Evolutionary conservation across 2,329 filamentous ascomycete genomes (phyloP).

Genomic region (Cryphonectria carpinicola): DNA sequence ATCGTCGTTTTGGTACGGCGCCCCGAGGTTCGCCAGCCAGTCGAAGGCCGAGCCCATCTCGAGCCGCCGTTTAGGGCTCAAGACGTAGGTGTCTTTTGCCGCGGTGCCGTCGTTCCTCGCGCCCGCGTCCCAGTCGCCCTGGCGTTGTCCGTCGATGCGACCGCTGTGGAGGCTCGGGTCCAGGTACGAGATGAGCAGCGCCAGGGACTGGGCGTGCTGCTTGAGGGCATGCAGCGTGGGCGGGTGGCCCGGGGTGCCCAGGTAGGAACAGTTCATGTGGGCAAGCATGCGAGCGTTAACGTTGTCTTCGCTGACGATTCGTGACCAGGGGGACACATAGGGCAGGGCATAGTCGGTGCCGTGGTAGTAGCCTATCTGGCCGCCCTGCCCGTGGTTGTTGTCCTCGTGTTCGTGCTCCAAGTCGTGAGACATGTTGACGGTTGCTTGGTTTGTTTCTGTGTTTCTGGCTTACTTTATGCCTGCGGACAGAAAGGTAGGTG

Average conservation of each 20-base stretch:
- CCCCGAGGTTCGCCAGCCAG: slow-evolving; percentile 57
- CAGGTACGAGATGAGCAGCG: slow-evolving; percentile 54
- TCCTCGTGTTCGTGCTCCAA: slow-evolving; percentile 31
- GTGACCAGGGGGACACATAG: slow-evolving; percentile 45
- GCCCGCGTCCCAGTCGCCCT: slow-evolving; percentile 15
- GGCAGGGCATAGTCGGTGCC: slow-evolving; percentile 47
- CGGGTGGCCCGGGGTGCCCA: slow-evolving; percentile 55
- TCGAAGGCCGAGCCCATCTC: slow-evolving; percentile 56
- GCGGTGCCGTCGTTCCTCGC: slow-evolving; percentile 19
- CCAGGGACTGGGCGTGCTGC: slow-evolving; percentile 62
- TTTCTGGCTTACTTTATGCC: not conserved
- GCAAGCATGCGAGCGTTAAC: slow-evolving; percentile 41
- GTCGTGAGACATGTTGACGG: slow-evolving; percentile 24
- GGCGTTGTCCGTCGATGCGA: slow-evolving; percentile 35
- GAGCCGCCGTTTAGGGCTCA: slow-evolving; percentile 16
- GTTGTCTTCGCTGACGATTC: slow-evolving; percentile 37
- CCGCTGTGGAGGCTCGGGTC: slow-evolving; percentile 42
- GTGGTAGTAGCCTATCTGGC: slow-evolving; percentile 42
- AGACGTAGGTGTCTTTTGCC: not conserved
- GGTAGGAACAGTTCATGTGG: slow-evolving; percentile 61
- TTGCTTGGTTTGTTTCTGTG: not conserved
- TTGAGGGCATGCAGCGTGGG: slow-evolving; percentile 63
- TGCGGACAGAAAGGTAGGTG: not conserved
- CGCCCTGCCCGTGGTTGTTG: slow-evolving; percentile 28
- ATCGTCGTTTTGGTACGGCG: slow-evolving; percentile 54